A percentile compares a stretch with the other conserved stretches of the same genome.
Conservation (phyloP, 768 basidiomycete species). For the Lactarius evosmus region DNA sequence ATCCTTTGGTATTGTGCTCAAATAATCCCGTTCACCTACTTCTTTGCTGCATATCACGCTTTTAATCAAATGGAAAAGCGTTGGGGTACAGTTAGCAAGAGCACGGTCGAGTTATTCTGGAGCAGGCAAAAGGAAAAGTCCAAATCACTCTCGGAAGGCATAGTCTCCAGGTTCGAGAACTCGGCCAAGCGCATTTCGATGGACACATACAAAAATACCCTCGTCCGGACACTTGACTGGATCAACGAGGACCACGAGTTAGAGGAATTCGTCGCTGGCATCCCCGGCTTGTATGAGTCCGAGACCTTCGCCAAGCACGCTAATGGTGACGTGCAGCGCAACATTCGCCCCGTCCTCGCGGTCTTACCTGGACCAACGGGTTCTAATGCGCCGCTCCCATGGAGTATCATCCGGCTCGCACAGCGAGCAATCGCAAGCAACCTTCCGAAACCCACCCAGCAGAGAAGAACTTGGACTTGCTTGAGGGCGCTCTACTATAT, state of each 20-base stretch:
- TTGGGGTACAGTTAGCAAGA: neutral
- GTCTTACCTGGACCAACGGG: neutral
- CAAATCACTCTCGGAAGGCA: neutral
- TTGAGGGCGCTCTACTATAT: neutral
- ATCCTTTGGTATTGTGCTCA: neutral
- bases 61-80: neutral
- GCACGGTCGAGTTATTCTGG: neutral
- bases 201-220: neutral
- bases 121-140: fast-evolving
- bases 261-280: neutral
- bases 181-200: neutral
- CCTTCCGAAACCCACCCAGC: neutral
- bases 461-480: neutral
- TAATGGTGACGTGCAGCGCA: fast-evolving
- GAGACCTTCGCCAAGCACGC: neutral
- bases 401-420: neutral
- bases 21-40: neutral
- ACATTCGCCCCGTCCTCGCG: neutral
- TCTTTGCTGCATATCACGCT: no score
- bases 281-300: neutral
- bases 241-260: neutral
- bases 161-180: neutral
- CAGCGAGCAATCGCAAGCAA: neutral
- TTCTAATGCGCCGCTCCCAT: neutral
- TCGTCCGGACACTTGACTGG: neutral